phyloP scores from a whole-genome alignment of 2,329 filamentous ascomycete genomes.

The Coniochaeta ligniaria region DNA sequence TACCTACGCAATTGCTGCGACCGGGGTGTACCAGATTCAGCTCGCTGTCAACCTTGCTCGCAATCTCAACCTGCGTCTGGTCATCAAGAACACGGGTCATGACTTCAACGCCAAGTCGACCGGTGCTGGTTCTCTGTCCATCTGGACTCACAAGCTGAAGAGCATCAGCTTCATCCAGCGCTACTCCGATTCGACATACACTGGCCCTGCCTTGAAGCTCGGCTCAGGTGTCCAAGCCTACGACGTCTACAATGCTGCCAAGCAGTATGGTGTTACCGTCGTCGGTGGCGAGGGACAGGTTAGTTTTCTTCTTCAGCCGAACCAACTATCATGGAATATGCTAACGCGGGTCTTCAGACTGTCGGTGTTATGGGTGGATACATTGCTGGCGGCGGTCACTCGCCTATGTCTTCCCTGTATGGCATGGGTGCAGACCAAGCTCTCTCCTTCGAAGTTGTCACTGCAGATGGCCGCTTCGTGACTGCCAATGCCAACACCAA shows the following conservation, averaged over 20 bases:
- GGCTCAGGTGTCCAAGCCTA: slow-evolving; percentile 41
- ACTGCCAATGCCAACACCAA: slow-evolving; percentile 31
- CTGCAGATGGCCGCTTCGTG: slow-evolving; percentile 34
- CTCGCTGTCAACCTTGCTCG: slow-evolving; percentile 32
- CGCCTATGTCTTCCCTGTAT: slow-evolving; percentile 40
- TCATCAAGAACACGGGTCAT: slow-evolving; percentile 44
- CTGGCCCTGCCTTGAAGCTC: slow-evolving; percentile 22
- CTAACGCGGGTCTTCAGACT: slow-evolving; percentile 7
- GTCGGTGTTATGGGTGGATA: slow-evolving; percentile 45
- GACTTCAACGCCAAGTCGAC: slow-evolving; percentile 34
- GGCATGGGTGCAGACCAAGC: slow-evolving; percentile 44
- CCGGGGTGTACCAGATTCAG: slow-evolving; percentile 28
- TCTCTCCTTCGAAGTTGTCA: slow-evolving; percentile 39
- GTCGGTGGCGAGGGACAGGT: slow-evolving; percentile 37
- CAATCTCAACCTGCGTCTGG: slow-evolving; percentile 27
- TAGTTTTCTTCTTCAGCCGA: neutral
- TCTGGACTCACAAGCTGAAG: slow-evolving; percentile 17
- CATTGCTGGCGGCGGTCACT: slow-evolving; percentile 45
- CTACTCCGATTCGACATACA: slow-evolving; percentile 8
- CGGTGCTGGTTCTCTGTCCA: slow-evolving; percentile 27
- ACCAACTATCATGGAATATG: neutral
- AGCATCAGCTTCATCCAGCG: slow-evolving; percentile 9
- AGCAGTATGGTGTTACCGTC: slow-evolving; percentile 35
- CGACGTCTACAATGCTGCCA: slow-evolving; percentile 44
- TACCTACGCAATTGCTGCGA: slow-evolving; percentile 29